Base-by-base conservation (phyloP, 257 asterid genomes). In the Solanum infundibuliforme region DNA sequence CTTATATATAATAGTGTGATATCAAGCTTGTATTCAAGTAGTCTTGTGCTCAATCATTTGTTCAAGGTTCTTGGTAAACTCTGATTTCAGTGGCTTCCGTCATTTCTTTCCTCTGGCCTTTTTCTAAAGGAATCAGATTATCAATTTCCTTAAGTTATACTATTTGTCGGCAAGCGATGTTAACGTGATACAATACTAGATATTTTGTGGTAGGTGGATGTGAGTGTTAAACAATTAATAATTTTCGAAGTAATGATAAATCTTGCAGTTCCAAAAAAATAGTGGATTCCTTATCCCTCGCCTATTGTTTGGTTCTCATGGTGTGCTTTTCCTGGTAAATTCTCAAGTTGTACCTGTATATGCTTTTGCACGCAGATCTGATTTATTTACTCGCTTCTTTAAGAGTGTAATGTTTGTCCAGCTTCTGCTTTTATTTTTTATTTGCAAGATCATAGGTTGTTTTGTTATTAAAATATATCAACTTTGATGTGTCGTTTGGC, bases 151-250 rank as follows among this genome's bases (percentile, higher is more conserved):
- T 32, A 34, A 32, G 43, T 23, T 16, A 8, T 11, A 32, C 4
- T 16, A 21, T 71, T 71, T 71, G 41, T 71, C 41, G n/a, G 25
- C 13, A 16, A 71, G 25, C 9, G 36, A 3, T 14, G 39, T 16
- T 71, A 68, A 29, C n/a, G 16, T 29, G n/a, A 12, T 43, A 43
- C 16, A 43, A 43, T 43, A 43, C 5, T 43, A 43, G 52, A 12
- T 43, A 38, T 38, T 7, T 12, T 86, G 84, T 81, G 89, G 38
- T 83, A 62, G 46, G 91, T 60, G 98, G 99, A 86, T 95, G 99
- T 27, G 95, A 93, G 87, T 96, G 99, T 76, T 96, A 87, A 91
- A 34, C 46, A 43, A 68, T 41, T 55, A 86, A 32, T 27, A 65
- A 52, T 74, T 87, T 55, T 39, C 4, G 88, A 77, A 77, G n/a